Evolutionary conservation across 345 rosid genomes (phyloP).

Genomic region (Brassica incana): DNA sequence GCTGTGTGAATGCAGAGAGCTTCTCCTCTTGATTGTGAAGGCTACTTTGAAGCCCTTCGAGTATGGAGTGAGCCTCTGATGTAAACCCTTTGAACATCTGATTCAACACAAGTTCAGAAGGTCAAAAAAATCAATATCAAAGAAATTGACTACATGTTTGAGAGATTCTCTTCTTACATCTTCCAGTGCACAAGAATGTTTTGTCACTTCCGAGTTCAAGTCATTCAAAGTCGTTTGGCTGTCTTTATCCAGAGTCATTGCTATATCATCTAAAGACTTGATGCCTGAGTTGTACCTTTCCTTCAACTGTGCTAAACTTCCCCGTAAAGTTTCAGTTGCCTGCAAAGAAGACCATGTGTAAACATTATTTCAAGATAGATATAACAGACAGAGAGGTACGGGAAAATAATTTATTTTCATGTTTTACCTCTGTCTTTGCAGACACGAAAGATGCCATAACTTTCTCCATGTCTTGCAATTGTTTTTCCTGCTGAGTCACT

Average conservation of each 20-base stretch:
- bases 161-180: conserved; percentile 50
- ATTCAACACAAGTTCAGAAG: conserved; percentile 21
- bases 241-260: conserved; percentile 65
- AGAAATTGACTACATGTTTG: conserved; percentile 8
- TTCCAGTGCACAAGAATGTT: conserved; percentile 74
- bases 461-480: conserved; percentile 82
- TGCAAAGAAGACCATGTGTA: conserved; percentile 36
- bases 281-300: conserved; percentile 66
- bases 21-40: conserved; percentile 78
- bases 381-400: background rate
- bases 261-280: conserved; percentile 69
- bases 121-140: conserved; percentile 4
- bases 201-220: conserved; percentile 80
- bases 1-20: conserved; percentile 65
- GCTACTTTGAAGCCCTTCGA: conserved; percentile 76
- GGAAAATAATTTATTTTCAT: background rate
- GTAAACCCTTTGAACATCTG: conserved; percentile 86
- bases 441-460: conserved; percentile 89
- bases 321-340: conserved; percentile 82
- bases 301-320: conserved; percentile 67
- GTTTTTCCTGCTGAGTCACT: conserved; percentile 80
- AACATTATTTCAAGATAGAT: background rate
- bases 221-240: conserved; percentile 64
- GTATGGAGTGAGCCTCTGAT: conserved; percentile 72
- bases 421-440: conserved; percentile 72